Conservation (phyloP, 352 stramenopile genomes). For the Blastocystis hominis region DNA sequence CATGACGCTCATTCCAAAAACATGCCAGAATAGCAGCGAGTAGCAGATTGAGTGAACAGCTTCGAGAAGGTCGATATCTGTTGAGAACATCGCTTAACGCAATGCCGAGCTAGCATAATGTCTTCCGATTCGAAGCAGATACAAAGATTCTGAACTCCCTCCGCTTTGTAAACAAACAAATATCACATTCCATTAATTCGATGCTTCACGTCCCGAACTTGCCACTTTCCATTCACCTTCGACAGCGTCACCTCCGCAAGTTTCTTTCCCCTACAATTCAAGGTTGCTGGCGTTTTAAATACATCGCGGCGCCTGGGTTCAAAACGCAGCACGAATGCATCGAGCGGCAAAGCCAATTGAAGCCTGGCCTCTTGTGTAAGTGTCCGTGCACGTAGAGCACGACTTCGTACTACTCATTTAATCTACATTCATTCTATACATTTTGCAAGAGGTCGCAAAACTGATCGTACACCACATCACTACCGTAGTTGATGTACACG, state of each 20-base stretch:
- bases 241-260: background rate
- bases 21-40: conserved; percentile 3
- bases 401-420: conserved; percentile 35
- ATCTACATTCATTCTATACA: background rate
- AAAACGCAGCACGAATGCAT: conserved; percentile 16
- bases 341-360: conserved; percentile 8
- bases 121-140: background rate
- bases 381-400: conserved; percentile 32
- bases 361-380: background rate
- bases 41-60: background rate
- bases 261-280: background rate
- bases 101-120: background rate
- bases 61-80: background rate
- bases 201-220: background rate
- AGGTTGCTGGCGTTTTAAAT: too few species aligned
- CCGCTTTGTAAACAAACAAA: background rate
- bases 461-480: conserved; percentile 2
- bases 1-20: background rate
- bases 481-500: background rate
- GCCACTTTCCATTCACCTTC: background rate
- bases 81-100: background rate
- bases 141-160: background rate
- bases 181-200: background rate
- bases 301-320: conserved; percentile 11
- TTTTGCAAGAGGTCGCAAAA: background rate